Evolutionary conservation across 352 stramenopile genomes (phyloP).

Genomic region (Aphanomyces euteiches): DNA sequence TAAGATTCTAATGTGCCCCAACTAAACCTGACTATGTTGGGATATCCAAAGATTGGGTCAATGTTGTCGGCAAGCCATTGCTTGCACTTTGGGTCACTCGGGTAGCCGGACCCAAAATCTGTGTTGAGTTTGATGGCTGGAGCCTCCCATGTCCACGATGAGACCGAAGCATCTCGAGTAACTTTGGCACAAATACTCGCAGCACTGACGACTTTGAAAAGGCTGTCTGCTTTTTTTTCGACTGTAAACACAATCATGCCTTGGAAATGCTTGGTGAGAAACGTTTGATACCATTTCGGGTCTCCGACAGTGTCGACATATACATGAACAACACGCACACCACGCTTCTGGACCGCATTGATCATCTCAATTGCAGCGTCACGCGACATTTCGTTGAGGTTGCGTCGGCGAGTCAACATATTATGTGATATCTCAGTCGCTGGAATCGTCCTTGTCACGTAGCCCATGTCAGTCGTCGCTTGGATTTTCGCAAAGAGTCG

Average conservation of each 20-base stretch:
- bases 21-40: constrained; percentile 90
- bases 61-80: constrained; percentile 82
- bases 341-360: constrained; percentile 79
- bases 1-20: constrained; percentile 83
- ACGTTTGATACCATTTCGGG: constrained; percentile 85
- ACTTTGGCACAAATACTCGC: constrained; percentile 94
- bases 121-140: constrained; percentile 52
- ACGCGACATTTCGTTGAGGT: constrained; percentile 94
- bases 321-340: constrained; percentile 83
- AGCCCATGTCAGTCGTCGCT: constrained; percentile 60
- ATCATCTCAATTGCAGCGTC: constrained; percentile 93
- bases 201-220: constrained; percentile 93
- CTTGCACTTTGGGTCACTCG: constrained; percentile 89
- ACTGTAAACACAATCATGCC: constrained; percentile 90
- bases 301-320: constrained; percentile 96
- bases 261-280: constrained; percentile 88
- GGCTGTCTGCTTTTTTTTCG: constrained; percentile 95
- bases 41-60: constrained; percentile 88
- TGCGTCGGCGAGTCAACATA: constrained; percentile 89
- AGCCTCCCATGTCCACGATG: constrained; percentile 88
- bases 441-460: constrained; percentile 70
- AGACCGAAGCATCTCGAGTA: constrained; percentile 84
- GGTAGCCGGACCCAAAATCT: constrained; percentile 88
- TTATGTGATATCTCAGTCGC: constrained; percentile 93
- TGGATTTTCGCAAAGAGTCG: constrained; percentile 88